Percentiles rank a stretch among this genome's conserved stretches.
These are phyloP conservation scores for Entophlyctis luteolus DNA, from an alignment of 192 early-diverging fungal genomes.

Conservation along the genomic window DNA sequence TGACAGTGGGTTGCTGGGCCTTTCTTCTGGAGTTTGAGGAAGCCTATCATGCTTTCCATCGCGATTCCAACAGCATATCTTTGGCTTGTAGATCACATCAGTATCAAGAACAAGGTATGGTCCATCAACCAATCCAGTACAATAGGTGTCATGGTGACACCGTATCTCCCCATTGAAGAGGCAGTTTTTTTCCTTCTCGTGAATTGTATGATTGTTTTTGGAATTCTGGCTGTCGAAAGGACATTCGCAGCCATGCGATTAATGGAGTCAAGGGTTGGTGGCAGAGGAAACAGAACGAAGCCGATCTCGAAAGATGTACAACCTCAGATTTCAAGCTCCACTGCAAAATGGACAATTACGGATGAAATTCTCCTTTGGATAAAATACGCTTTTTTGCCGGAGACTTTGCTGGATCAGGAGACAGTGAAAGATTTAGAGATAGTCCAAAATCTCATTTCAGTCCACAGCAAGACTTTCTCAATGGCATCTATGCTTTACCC, in stretches of 20 bases:
- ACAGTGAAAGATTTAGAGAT: not conserved
- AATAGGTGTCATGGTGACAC: conserved; percentile 35
- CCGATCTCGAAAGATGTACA: not conserved
- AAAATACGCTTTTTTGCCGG: not conserved
- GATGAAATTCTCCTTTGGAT: conserved; percentile 8
- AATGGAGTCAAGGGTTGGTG: conserved; percentile 1
- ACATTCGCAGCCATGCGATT: conserved; percentile 23
- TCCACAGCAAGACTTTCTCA: conserved; percentile 29
- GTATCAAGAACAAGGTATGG: conserved; percentile 47
- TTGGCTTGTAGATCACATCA: conserved; percentile 45
- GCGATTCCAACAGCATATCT: conserved; percentile 43
- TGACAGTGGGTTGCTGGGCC: conserved; percentile 34
- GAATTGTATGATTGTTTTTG: conserved; percentile 40
- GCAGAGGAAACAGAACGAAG: not conserved
- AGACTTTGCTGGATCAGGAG: not conserved
- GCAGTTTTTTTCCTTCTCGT: conserved; percentile 50
- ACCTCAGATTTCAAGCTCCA: not conserved
- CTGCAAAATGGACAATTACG: not conserved
- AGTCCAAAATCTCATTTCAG: not conserved
- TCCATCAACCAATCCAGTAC: conserved; percentile 37
- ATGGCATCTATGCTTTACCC: conserved; percentile 27
- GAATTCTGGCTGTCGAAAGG: conserved; percentile 30
- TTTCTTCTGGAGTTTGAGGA: conserved; percentile 39
- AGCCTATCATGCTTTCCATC: conserved; percentile 15
- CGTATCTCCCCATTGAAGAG: conserved; percentile 51